Conservation (phyloP, 805 yeast genomes). For the Yarrowia yakushimensis region DNA sequence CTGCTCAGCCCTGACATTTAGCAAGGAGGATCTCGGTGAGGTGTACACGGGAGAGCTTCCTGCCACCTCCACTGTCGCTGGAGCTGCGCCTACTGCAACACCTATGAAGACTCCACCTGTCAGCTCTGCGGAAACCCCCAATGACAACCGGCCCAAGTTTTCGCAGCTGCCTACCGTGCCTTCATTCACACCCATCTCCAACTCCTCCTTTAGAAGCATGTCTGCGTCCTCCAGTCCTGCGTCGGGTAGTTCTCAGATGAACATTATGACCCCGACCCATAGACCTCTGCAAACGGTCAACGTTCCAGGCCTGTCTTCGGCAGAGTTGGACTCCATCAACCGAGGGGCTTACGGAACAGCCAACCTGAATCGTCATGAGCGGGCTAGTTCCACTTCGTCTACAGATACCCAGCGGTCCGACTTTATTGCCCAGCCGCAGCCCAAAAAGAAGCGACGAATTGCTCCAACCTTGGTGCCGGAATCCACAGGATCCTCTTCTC, state of each 20-base stretch:
- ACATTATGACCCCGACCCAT: slow-evolving; percentile 21
- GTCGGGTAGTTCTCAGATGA: slow-evolving; percentile 26
- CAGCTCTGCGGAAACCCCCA: neutral
- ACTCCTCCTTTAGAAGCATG: slow-evolving; percentile 5
- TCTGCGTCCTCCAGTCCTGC: slow-evolving; percentile 26
- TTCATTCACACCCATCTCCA: neutral
- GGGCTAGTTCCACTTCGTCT: slow-evolving; percentile 17
- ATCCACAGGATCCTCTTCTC: neutral
- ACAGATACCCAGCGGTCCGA: slow-evolving; percentile 12
- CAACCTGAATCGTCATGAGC: slow-evolving; percentile 27
- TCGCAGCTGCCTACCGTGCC: slow-evolving; percentile 24
- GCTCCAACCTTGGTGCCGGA: slow-evolving; percentile 38
- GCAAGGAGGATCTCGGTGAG: slow-evolving; percentile 54
- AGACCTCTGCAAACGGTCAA: neutral
- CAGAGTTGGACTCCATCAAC: slow-evolving; percentile 7
- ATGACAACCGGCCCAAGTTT: slow-evolving; percentile 14
- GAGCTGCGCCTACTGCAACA: neutral
- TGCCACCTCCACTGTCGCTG: neutral
- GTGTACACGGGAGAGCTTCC: slow-evolving; percentile 25
- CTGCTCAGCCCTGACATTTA: slow-evolving; percentile 64
- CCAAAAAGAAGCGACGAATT: slow-evolving; percentile 40
- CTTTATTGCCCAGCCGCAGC: neutral
- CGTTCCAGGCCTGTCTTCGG: slow-evolving; percentile 4
- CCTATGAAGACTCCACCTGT: neutral
- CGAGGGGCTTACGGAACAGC: slow-evolving; percentile 21